Base-by-base conservation (phyloP, 2,329 filamentous ascomycete genomes). In the Alternaria alternata region DNA sequence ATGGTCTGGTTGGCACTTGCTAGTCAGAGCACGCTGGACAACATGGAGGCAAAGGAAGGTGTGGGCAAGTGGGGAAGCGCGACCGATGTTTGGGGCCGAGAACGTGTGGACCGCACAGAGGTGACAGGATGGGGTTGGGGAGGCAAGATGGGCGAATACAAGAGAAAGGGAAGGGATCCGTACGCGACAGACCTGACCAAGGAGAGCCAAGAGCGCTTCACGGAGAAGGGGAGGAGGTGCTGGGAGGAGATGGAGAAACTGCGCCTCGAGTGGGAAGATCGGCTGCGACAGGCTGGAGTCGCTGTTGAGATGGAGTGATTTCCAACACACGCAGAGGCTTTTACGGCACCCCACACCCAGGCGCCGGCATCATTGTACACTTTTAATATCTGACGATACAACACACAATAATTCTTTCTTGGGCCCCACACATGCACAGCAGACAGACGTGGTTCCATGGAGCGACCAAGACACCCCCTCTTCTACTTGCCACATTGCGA, bases 51-150 rank as follows among this genome's bases (percentile, higher is more conserved):
- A 22, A 66, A 78, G 2, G 84, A 82, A 44, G 85, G 84, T 63
- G 88, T 83, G 75, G 85, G 78, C 51, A 98, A 98, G 81, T 98
- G 94, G 94, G 94, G 94, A 3, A 91, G 90, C 30, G 86, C 87
- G n/a, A 86, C 85, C 8, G 85, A 89, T 65, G 77, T 85, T 11
- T 77, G 80, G 55, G 88, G 90, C 0, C 80, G 83, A 20, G 85
- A 86, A 60, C 81, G 85, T 39, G 87, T 92, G 5, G 90, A 89
- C 78, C 87, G 88, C 70, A 96, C 93, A 1, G 92, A 97, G 77
- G 89, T 96, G 3, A 88, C 92, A 43, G 92, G 93, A 7, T 97
- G 94, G 93, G 94, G 93, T 0, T 83, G 82, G 74, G 84, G 85
- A 44, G 87, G 87, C 3, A 81, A 80, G 32, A 75, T 86, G 49